Evolutionary conservation across 2,329 filamentous ascomycete genomes (phyloP).

Genomic region (Venturia effusa): DNA sequence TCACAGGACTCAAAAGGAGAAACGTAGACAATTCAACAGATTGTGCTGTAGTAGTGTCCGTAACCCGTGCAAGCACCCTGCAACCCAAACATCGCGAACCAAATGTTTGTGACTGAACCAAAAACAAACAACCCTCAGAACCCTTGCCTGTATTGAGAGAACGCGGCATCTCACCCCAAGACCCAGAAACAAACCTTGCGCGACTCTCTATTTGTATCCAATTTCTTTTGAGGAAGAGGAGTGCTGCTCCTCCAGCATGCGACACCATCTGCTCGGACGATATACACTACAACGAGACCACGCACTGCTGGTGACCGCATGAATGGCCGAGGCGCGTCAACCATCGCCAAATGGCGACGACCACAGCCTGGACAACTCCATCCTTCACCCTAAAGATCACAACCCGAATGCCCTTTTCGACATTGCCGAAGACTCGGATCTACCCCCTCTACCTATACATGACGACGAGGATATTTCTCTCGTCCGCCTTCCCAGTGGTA

Average conservation of each 20-base stretch:
- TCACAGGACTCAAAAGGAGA: background rate
- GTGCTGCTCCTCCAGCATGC: background rate
- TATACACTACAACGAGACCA: background rate
- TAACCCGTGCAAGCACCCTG: background rate
- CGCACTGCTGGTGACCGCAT: background rate
- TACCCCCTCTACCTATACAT: slow-evolving; percentile 29
- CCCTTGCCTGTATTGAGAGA: background rate
- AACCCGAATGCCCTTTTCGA: background rate
- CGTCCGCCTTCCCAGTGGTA: background rate
- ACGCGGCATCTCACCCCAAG: background rate
- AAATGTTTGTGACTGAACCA: background rate
- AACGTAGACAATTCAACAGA: background rate
- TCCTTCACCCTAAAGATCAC: background rate
- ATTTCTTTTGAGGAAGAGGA: background rate
- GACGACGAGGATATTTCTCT: slow-evolving; percentile 9
- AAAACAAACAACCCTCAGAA: background rate
- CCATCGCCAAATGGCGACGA: background rate
- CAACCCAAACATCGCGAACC: background rate
- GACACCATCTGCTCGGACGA: background rate
- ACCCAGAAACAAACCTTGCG: background rate
- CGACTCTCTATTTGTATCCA: background rate
- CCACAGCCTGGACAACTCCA: background rate
- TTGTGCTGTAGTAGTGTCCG: background rate
- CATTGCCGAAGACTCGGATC: slow-evolving; percentile 21
- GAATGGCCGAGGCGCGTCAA: background rate